Base-by-base conservation (phyloP, 106 monocot species). In the Allium cepa region DNA sequence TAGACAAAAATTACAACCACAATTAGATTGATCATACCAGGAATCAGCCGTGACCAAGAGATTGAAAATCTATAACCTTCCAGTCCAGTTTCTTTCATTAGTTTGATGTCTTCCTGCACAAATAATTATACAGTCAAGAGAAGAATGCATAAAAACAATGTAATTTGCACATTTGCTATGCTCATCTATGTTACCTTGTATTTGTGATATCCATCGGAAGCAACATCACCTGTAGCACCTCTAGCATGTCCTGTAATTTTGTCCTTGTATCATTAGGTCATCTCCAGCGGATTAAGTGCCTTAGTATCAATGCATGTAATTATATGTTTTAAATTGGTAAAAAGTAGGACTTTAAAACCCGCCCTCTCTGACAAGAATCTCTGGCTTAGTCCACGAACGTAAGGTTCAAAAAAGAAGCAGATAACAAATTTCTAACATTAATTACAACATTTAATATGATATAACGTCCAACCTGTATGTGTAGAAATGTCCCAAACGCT, bases 41-140 rank as follows among this genome's bases (percentile, higher is more conserved):
- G 90, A 18, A 90, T 81, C 63, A 90, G 81, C 57, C 90, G 83
- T 53, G 90, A 72, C 90, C 90, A 90, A 45, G 85, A 90, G 71
- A 89, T 79, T 46, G 89, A 89, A 27, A 89, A 82, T 45, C 85
- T 81, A 61, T 89, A 85, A 15, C 79, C 82, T 14, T 89, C 89
- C 4, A 89, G 28, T 16, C 78, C 73, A 8, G 55, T 75, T 11
- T 89, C 90, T 57, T 12, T 26, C 78, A 90, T 86, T 11, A 86
- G 71, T 68, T 83, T 78, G 13, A 83, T 78, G 69, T 90, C 90
- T 55, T 78, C 90, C 90, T 90, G 63, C 48, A 78, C 56, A 36
- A 36, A 36, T 36, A 17, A 74, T 61, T 69, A 7, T 36, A 36
- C 36, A 36, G 36, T 36, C 36, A 36, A 36, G 36, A 36, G 5